phyloP scores from a whole-genome alignment of 2,329 filamentous ascomycete genomes.

The Fusarium dimerum region DNA sequence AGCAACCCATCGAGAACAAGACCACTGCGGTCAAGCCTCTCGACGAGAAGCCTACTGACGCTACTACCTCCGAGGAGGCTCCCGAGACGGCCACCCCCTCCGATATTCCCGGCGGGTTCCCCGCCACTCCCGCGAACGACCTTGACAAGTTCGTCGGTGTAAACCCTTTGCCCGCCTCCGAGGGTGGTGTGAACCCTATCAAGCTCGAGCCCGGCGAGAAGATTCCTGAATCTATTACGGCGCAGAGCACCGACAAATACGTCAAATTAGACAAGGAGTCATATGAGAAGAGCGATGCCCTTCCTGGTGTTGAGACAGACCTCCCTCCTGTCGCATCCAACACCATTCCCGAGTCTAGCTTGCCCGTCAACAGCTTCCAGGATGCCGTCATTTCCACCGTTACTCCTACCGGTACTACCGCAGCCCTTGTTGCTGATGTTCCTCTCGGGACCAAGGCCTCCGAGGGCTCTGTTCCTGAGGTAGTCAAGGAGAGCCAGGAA shows the following conservation, averaged over 20 bases:
- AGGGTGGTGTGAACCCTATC: slow-evolving; percentile 75
- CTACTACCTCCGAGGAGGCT: slow-evolving; percentile 27
- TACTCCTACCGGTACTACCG: slow-evolving; percentile 63
- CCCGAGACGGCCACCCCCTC: slow-evolving; percentile 32
- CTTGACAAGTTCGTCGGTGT: slow-evolving; percentile 56
- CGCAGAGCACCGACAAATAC: slow-evolving; percentile 69
- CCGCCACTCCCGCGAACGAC: slow-evolving; percentile 65
- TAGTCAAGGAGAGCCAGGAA: slow-evolving; percentile 72
- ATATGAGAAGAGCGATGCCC: slow-evolving; percentile 77
- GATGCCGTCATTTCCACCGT: slow-evolving; percentile 55
- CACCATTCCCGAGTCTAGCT: slow-evolving; percentile 80
- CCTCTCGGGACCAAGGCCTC: slow-evolving; percentile 58
- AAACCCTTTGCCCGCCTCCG: slow-evolving; percentile 63
- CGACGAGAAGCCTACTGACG: slow-evolving; percentile 27
- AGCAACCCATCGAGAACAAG: slow-evolving; percentile 52
- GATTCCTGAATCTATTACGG: slow-evolving; percentile 69
- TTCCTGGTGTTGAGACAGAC: slow-evolving; percentile 52
- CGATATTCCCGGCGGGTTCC: slow-evolving; percentile 51
- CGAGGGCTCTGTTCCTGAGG: slow-evolving; percentile 35
- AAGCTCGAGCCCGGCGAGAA: slow-evolving; percentile 77
- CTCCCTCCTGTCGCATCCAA: slow-evolving; percentile 59
- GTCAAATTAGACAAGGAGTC: slow-evolving; percentile 81
- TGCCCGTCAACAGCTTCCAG: slow-evolving; percentile 58
- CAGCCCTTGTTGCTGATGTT: slow-evolving; percentile 66
- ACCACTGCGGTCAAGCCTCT: slow-evolving; percentile 8